Percentiles rank a stretch among this genome's conserved stretches.
phyloP scores from a whole-genome alignment of 768 basidiomycete genomes.

The Tulasnella sp. region DNA sequence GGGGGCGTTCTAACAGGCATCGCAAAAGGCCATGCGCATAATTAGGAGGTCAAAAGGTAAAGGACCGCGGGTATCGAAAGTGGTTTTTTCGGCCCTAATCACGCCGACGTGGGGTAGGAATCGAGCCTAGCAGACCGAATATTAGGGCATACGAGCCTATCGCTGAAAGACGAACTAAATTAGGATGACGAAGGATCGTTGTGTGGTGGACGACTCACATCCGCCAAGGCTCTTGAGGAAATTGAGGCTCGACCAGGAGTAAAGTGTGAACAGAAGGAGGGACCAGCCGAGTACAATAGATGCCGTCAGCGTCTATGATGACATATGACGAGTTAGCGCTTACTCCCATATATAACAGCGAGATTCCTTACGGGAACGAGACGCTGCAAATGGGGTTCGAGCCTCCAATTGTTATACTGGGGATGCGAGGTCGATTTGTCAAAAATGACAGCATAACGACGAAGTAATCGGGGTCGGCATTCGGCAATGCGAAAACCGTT shows the following conservation, averaged over 20 bases:
- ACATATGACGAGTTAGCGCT: background rate
- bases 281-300: constrained; percentile 8
- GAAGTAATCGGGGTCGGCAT: background rate
- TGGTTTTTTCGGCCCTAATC: no score
- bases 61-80: no score
- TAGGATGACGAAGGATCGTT: background rate
- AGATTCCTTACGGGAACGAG: constrained; percentile 4
- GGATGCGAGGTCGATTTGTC: no score
- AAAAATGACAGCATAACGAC: no score
- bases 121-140: constrained; percentile 11
- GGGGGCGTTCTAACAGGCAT: no score
- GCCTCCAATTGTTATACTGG: constrained; percentile 13
- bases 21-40: no score
- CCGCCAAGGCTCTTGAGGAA: constrained; percentile 3
- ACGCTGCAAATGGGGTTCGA: background rate
- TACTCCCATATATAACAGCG: background rate
- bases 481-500: background rate
- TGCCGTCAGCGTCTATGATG: background rate
- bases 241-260: constrained; percentile 1
- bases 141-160: constrained; percentile 12
- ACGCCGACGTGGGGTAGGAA: background rate
- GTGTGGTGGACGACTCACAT: background rate
- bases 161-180: background rate
- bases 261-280: background rate
- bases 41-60: no score